Conservation (phyloP, 176 grass and related monocot genomes). For the Raddia distichophylla region DNA sequence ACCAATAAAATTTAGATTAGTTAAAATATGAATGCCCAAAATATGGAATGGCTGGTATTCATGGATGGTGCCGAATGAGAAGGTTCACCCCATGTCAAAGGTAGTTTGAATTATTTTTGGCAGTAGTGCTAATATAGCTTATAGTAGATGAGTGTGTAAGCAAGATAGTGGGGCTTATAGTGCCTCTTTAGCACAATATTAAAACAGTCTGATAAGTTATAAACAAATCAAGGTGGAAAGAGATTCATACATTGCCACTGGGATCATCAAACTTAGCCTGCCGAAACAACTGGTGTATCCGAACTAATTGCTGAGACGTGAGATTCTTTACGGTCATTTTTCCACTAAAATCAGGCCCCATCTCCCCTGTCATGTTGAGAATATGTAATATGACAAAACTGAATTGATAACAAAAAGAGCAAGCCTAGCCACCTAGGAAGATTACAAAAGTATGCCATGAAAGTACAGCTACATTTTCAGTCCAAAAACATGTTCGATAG, state of each 20-base stretch:
- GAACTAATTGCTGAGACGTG: conserved; percentile 81
- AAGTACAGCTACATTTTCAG: conserved; percentile 28
- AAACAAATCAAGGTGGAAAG: conserved; percentile 37
- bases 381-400: conserved; percentile 19
- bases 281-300: conserved; percentile 94
- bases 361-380: conserved; percentile 67
- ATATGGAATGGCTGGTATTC: too few species aligned
- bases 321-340: conserved; percentile 81
- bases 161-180: too few species aligned
- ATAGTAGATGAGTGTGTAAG: too few species aligned
- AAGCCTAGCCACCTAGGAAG: not conserved
- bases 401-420: conserved; percentile 29
- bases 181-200: too few species aligned
- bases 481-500: conserved; percentile 9
- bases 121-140: too few species aligned
- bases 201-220: not conserved
- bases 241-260: conserved; percentile 72
- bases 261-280: conserved; percentile 99
- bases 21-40: too few species aligned
- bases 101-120: too few species aligned
- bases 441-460: not conserved
- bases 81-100: too few species aligned
- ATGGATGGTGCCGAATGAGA: too few species aligned
- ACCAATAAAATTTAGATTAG: too few species aligned
- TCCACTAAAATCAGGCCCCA: conserved; percentile 86